These are phyloP conservation scores for Colletotrichum plurivorum DNA, from an alignment of 2,329 filamentous ascomycete genomes.

Conservation along the genomic window DNA sequence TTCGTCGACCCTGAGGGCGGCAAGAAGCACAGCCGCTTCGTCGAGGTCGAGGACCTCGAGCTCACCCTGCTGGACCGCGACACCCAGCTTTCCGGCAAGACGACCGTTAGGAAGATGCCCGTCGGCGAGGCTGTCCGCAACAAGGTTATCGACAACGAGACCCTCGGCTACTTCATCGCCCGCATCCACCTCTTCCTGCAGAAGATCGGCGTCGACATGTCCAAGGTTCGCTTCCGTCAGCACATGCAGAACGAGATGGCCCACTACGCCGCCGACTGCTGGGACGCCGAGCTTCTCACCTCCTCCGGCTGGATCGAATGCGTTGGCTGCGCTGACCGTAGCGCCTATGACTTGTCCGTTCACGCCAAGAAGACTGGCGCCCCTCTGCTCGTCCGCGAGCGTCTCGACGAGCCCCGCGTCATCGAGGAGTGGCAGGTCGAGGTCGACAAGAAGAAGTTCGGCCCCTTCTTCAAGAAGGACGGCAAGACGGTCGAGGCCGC, in stretches of 20 bases:
- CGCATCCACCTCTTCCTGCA: conserved; percentile 92
- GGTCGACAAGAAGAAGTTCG: conserved; percentile 95
- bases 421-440: conserved; percentile 92
- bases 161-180: conserved; percentile 95
- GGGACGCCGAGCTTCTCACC: conserved; percentile 94
- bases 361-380: conserved; percentile 94
- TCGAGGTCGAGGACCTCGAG: conserved; percentile 86
- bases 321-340: conserved; percentile 95
- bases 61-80: conserved; percentile 87
- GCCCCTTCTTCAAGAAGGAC: conserved; percentile 95
- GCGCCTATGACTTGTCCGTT: conserved; percentile 92
- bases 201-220: conserved; percentile 88
- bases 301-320: conserved; percentile 98
- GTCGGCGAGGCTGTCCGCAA: conserved; percentile 89
- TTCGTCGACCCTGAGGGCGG: conserved; percentile 95
- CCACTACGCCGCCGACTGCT: conserved; percentile 97
- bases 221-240: conserved; percentile 95
- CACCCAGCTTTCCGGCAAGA: conserved; percentile 90
- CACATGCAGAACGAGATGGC: conserved; percentile 88
- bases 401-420: conserved; percentile 80
- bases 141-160: conserved; percentile 95
- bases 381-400: conserved; percentile 87
- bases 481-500: conserved; percentile 87
- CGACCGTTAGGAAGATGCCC: conserved; percentile 77
- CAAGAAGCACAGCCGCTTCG: conserved; percentile 94